phyloP scores from a whole-genome alignment of 345 rosid species.

The Gynandropsis gynandra region DNA sequence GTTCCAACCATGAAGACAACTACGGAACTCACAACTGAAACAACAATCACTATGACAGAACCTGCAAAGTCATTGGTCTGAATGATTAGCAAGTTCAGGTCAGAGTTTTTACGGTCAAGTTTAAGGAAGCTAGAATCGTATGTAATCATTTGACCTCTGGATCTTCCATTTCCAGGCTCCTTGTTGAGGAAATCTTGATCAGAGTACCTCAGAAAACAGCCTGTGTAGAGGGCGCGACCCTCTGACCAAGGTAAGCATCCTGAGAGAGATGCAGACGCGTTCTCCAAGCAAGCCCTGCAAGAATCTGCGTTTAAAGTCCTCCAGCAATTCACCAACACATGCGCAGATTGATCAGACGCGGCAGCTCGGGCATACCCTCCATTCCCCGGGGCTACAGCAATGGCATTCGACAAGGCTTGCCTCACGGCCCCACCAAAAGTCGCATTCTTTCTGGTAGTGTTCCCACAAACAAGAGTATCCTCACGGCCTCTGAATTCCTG shows the following conservation, averaged over 20 bases:
- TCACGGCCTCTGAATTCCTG: slow-evolving; percentile 50
- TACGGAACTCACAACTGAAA: slow-evolving; percentile 59
- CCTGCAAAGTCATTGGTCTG: slow-evolving; percentile 37
- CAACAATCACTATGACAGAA: slow-evolving; percentile 48
- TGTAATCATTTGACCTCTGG: slow-evolving; percentile 40
- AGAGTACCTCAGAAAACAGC: slow-evolving; percentile 86
- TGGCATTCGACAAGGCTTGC: slow-evolving; percentile 38
- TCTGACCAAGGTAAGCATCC: slow-evolving; percentile 83
- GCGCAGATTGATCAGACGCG: slow-evolving; percentile 38
- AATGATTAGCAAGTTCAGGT: neutral
- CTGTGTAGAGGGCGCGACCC: slow-evolving; percentile 76
- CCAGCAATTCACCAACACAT: slow-evolving; percentile 85
- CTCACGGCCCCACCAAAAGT: slow-evolving; percentile 41
- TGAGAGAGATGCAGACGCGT: slow-evolving; percentile 47
- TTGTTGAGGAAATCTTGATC: slow-evolving; percentile 66
- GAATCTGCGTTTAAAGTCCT: slow-evolving; percentile 48
- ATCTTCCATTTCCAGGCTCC: slow-evolving; percentile 38
- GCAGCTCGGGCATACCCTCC: slow-evolving; percentile 46
- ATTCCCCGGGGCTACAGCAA: slow-evolving; percentile 37
- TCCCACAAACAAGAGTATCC: slow-evolving; percentile 62
- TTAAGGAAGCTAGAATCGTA: neutral
- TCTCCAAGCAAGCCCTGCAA: slow-evolving; percentile 62
- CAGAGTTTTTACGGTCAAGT: neutral
- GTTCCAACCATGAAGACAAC: slow-evolving; percentile 51
- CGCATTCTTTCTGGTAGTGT: slow-evolving; percentile 34